phyloP scores from a whole-genome alignment of 345 rosid species.

The Conringia planisiliqua region DNA sequence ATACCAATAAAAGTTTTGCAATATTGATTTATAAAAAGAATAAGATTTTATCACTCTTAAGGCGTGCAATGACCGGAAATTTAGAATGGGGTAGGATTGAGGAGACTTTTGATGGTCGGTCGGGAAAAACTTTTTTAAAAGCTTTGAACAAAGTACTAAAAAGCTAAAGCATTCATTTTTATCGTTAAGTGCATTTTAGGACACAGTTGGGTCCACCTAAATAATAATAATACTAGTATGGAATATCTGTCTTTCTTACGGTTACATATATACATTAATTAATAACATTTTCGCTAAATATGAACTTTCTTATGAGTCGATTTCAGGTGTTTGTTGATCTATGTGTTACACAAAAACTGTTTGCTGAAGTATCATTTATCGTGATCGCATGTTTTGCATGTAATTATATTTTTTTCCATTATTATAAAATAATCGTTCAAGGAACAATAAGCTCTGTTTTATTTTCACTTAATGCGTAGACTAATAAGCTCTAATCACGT shows the following conservation, averaged over 20 bases:
- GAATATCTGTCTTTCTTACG: neutral
- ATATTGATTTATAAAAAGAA: neutral
- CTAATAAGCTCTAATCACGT: neutral
- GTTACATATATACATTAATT: neutral
- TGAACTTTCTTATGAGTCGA: neutral
- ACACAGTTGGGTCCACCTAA: neutral
- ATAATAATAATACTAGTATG: neutral
- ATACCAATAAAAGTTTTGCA: neutral
- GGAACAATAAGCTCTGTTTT: too few species aligned
- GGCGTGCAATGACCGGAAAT: constrained; percentile 8
- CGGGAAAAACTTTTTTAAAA: neutral
- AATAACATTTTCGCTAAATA: neutral
- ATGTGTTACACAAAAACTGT: neutral
- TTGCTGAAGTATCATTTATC: too few species aligned
- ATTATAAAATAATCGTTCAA: too few species aligned
- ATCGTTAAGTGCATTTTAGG: constrained; percentile 5
- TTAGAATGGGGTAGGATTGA: neutral
- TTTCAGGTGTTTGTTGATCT: neutral
- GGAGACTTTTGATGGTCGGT: constrained; percentile 24
- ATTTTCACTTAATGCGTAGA: too few species aligned
- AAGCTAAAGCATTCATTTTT: constrained; percentile 4
- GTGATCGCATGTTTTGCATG: too few species aligned
- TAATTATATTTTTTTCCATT: too few species aligned
- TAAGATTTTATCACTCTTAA: neutral
- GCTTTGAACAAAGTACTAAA: neutral